A percentile compares a stretch with the other conserved stretches of the same genome.
phyloP scores from a whole-genome alignment of 306 rosid genomes.

The Luffa aegyptiaca region DNA sequence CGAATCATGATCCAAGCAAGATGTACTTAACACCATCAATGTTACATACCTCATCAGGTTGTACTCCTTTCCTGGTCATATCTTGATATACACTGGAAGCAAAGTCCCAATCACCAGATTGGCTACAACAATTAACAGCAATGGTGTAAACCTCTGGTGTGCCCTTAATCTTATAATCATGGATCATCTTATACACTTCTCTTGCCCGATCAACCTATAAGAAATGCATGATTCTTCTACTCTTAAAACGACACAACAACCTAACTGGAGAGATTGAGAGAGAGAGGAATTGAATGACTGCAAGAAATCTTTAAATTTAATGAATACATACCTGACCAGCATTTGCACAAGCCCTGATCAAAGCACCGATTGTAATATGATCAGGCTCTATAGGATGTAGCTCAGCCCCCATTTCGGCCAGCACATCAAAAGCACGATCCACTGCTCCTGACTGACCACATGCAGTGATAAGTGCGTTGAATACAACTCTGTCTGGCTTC shows the following conservation, averaged over 20 bases:
- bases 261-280: constrained; percentile 1
- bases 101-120: constrained; percentile 86
- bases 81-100: constrained; percentile 55
- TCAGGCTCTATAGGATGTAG: constrained; percentile 82
- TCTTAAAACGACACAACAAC: constrained; percentile 5
- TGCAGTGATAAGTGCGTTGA: constrained; percentile 97
- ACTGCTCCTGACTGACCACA: constrained; percentile 95
- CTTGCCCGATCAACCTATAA: constrained; percentile 75
- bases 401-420: constrained; percentile 86
- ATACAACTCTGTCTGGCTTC: constrained; percentile 99
- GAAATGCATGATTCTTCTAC: constrained; percentile 1
- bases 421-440: constrained; percentile 93
- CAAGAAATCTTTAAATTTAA: constrained; percentile 1
- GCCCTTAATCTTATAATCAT: constrained; percentile 60
- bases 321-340: constrained; percentile 68
- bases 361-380: constrained; percentile 80
- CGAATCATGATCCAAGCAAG: constrained; percentile 8
- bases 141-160: constrained; percentile 94
- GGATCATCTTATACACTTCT: constrained; percentile 72
- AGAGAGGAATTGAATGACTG: background rate
- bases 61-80: constrained; percentile 62
- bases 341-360: constrained; percentile 80
- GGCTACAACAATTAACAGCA: constrained; percentile 79
- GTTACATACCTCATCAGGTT: constrained; percentile 73
- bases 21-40: constrained; percentile 1